Conservation (phyloP, 2,329 filamentous ascomycete species). For the Metarhizium brunneum region DNA sequence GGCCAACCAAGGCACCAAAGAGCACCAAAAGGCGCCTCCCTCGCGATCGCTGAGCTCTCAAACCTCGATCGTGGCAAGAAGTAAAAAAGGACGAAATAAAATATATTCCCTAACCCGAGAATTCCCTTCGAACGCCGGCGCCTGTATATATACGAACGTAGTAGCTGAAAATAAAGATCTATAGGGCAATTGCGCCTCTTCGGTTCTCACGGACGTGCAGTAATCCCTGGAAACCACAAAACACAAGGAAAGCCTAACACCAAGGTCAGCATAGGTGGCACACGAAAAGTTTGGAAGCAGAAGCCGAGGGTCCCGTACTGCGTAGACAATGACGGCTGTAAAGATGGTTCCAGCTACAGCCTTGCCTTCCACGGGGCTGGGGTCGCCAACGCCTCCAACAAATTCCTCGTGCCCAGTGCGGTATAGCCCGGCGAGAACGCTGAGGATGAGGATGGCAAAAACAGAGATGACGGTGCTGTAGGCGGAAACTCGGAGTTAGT, state of each 20-base stretch:
- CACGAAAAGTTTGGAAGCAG: background rate
- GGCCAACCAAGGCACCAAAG: background rate
- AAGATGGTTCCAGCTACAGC: constrained; percentile 82
- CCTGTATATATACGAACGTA: background rate
- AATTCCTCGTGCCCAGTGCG: constrained; percentile 73
- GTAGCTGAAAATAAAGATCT: constrained; percentile 10
- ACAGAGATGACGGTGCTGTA: constrained; percentile 62
- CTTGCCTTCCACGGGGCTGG: constrained; percentile 61
- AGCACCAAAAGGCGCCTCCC: background rate
- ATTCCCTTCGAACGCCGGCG: constrained; percentile 3
- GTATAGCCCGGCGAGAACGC: constrained; percentile 62
- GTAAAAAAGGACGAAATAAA: background rate
- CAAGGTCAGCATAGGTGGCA: constrained; percentile 3
- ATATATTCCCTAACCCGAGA: background rate
- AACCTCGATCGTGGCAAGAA: background rate
- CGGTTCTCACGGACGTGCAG: constrained; percentile 77
- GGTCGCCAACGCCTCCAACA: constrained; percentile 64
- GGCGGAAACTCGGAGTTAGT: constrained; percentile 13
- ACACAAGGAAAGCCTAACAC: constrained; percentile 72
- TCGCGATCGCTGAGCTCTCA: background rate
- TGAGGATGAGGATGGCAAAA: constrained; percentile 57
- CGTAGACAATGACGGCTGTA: constrained; percentile 79
- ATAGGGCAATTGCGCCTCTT: constrained; percentile 74
- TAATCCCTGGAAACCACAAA: constrained; percentile 82
- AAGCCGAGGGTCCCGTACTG: constrained; percentile 46